These are phyloP conservation scores for Dactylella cylindrospora DNA, from an alignment of 2,329 filamentous ascomycete species.

Conservation along the genomic window DNA sequence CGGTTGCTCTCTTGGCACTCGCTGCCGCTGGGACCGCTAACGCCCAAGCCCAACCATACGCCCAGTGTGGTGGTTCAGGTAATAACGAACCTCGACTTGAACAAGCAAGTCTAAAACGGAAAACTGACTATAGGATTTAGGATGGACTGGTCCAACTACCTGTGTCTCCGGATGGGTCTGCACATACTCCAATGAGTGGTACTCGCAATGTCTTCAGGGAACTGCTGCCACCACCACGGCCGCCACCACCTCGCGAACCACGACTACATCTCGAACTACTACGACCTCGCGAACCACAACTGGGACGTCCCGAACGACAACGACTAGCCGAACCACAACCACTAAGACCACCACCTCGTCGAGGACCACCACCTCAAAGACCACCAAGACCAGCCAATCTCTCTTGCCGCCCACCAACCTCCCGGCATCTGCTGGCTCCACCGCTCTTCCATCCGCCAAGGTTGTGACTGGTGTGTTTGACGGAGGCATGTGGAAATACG, in stretches of 20 bases:
- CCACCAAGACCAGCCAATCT: conserved; percentile 8
- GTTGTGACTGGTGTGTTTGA: conserved; percentile 13
- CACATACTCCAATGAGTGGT: conserved; percentile 17
- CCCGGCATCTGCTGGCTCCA: conserved; percentile 12
- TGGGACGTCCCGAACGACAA: conserved; percentile 4
- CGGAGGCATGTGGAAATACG: conserved; percentile 16
- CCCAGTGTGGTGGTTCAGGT: conserved; percentile 19
- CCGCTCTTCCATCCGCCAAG: neutral
- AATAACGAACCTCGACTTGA: too few species aligned
- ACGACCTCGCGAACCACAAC: conserved; percentile 1
- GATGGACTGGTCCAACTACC: conserved; percentile 21
- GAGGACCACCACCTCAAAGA: conserved; percentile 1
- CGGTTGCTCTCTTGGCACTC: conserved; percentile 12
- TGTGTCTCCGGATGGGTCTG: conserved; percentile 18
- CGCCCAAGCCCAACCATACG: conserved; percentile 21
- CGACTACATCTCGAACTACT: conserved; percentile 2
- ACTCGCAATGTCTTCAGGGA: conserved; percentile 18
- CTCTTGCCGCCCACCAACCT: conserved; percentile 9
- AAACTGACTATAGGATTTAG: neutral
- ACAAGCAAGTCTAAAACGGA: too few species aligned
- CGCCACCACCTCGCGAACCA: conserved; percentile 1
- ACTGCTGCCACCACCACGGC: neutral
- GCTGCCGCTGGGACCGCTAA: conserved; percentile 16
- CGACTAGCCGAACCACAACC: too few species aligned
- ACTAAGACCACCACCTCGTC: neutral